Base-by-base conservation (phyloP, 805 yeast species). In the Wickerhamomyces subpelliculosus region DNA sequence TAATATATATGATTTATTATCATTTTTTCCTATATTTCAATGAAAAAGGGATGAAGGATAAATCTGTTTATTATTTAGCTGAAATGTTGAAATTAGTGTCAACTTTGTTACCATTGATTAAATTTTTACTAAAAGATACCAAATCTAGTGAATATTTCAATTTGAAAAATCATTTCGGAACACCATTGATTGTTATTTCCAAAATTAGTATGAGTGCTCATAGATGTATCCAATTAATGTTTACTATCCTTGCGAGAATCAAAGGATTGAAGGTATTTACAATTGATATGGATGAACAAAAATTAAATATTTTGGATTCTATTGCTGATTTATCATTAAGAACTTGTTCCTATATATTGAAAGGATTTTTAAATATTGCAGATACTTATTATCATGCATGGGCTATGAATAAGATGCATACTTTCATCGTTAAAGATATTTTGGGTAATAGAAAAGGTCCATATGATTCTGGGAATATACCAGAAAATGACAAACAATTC, bases 381-480 rank as follows among this genome's bases (percentile, higher is more conserved):
- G 52, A 50, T 20, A 37, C 29, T 2, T 54, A 54, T 33, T 54
- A 53, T 34, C 59, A 53, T 33, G 36, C 48, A 2, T 54, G 59
- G 59, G 46, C 45, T 11, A 44, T 46, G 8, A 37, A 44, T 16
- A 54, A 50, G 30, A 43, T 51, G 21, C 54, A 53, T 31, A 17
- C 44, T 1, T 46, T 34, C 30, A 51, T 54, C 1, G 19, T 40
- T 4, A 34, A 40, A 12, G 43, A 37, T 5, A 11, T 51, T 22
- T 25, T 51, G 21, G 29, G 32, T 8, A 29, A 29, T 29, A 22
- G 19, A 3, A 7, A 6, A 11, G 14, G 17, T 6, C 18, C 18
- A 6, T 14, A 8, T 10, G 23, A 40, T 27, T 41, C 45, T 5
- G n/a, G n/a, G 32, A 35, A 12, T 52, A 51, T 8, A 35, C 38